phyloP scores from a whole-genome alignment of 108 stramenopile genomes.

The Skeletonema tropicum region DNA sequence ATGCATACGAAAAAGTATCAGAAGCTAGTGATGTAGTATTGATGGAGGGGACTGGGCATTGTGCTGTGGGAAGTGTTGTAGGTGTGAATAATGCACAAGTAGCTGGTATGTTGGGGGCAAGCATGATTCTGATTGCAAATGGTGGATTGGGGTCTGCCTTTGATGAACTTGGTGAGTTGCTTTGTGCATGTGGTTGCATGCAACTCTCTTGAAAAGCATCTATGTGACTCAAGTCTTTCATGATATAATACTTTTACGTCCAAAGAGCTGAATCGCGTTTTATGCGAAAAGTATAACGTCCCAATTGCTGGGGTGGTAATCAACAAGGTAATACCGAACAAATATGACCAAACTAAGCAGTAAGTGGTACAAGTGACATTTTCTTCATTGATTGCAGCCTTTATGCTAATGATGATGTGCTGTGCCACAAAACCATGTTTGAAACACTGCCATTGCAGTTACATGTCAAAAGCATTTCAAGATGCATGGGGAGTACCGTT shows the following conservation, averaged over 20 bases:
- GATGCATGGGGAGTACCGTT: conserved; percentile 90
- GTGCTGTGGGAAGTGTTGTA: conserved; percentile 96
- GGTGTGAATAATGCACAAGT: conserved; percentile 94
- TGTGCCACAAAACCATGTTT: background rate
- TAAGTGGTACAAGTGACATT: background rate
- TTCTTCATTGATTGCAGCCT: background rate
- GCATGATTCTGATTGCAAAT: conserved; percentile 91
- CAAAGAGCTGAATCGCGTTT: conserved; percentile 83
- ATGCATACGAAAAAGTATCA: conserved; percentile 63
- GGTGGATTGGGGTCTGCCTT: conserved; percentile 94
- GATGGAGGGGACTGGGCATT: conserved; percentile 96
- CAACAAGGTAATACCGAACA: conserved; percentile 95
- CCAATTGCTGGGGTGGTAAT: conserved; percentile 91
- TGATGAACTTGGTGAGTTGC: conserved; percentile 83
- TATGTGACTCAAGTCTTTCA: background rate
- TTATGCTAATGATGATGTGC: background rate
- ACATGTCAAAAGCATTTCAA: conserved; percentile 76
- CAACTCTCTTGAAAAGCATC: background rate
- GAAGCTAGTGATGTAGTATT: conserved; percentile 71
- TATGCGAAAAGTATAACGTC: conserved; percentile 88
- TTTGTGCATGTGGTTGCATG: background rate
- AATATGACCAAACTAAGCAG: conserved; percentile 87
- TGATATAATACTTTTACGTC: background rate
- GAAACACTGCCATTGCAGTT: conserved; percentile 14
- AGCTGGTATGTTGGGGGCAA: conserved; percentile 83